Conservation (phyloP, 106 monocot species). For the Dendrobium huoshanense region DNA sequence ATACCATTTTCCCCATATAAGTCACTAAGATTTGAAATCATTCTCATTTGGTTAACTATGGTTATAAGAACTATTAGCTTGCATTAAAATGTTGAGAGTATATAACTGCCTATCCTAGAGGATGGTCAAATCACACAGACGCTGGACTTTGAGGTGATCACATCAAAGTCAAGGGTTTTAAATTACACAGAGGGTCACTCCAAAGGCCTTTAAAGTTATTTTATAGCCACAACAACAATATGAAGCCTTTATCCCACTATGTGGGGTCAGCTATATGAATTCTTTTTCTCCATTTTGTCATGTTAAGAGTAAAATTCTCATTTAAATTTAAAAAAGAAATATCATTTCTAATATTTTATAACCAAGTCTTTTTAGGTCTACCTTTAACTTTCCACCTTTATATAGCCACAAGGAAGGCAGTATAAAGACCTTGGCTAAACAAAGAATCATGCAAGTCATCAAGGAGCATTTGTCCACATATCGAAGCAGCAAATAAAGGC, state of each 20-base stretch:
- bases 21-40: neutral
- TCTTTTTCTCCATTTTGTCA: no score
- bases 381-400: no score
- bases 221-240: neutral
- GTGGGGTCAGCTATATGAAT: no score
- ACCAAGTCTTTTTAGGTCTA: no score
- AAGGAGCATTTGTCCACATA: neutral
- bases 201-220: neutral
- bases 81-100: neutral
- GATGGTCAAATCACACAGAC: neutral
- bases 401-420: neutral
- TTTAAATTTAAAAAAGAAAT: no score
- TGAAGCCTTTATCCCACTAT: no score
- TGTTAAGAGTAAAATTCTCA: no score
- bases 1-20: neutral
- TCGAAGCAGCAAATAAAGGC: neutral
- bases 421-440: neutral
- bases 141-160: neutral
- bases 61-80: neutral
- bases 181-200: neutral
- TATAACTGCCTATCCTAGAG: neutral
- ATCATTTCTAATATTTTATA: no score
- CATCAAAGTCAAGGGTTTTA: neutral
- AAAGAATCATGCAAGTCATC: neutral
- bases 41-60: neutral